phyloP scores from a whole-genome alignment of 768 basidiomycete species.

The Hebeloma cylindrosporum region DNA sequence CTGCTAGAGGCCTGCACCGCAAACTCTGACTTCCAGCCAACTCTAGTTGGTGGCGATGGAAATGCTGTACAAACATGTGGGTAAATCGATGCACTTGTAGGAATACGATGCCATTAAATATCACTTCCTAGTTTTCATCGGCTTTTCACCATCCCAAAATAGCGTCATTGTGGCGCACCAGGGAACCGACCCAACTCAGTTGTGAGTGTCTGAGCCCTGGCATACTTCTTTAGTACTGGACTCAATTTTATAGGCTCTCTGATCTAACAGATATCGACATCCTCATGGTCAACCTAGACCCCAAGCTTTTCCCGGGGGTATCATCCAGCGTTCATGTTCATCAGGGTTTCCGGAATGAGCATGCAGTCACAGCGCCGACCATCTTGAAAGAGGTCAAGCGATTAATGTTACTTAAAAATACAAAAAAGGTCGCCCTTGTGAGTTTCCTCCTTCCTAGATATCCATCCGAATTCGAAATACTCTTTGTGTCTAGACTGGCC shows the following conservation, averaged over 20 bases:
- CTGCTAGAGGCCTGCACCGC: conserved; percentile 31
- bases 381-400: conserved; percentile 44
- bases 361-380: conserved; percentile 33
- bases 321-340: conserved; percentile 43
- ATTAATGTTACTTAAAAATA: conserved; percentile 34
- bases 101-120: neutral
- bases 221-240: too few relatives aligned
- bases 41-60: conserved; percentile 33
- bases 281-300: conserved; percentile 36
- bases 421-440: conserved; percentile 37
- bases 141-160: conserved; percentile 50
- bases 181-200: conserved; percentile 55
- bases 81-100: neutral
- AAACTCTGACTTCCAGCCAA: conserved; percentile 30
- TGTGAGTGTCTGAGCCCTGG: too few relatives aligned
- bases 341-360: conserved; percentile 49
- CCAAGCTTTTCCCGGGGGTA: conserved; percentile 50
- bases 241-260: conserved; percentile 38
- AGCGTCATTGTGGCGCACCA: conserved; percentile 61
- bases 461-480: neutral
- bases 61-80: conserved; percentile 33
- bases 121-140: conserved; percentile 47
- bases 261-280: conserved; percentile 49
- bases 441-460: conserved; percentile 30
- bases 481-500: conserved; percentile 36